phyloP scores from a whole-genome alignment of 202 grass and related monocot species.

The Digitaria exilis region DNA sequence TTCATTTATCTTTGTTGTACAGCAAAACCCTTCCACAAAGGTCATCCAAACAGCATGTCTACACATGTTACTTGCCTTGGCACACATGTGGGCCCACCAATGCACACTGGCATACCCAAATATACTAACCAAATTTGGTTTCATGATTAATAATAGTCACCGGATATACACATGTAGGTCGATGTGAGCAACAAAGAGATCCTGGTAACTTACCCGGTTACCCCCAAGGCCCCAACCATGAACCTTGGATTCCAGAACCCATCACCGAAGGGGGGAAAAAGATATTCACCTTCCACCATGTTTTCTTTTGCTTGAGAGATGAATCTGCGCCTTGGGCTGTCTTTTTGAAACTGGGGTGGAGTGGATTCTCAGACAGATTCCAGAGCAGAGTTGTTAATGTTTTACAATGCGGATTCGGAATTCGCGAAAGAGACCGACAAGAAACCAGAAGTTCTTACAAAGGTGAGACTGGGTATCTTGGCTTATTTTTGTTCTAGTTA shows the following conservation, averaged over 20 bases:
- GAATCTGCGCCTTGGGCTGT: neutral
- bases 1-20: neutral
- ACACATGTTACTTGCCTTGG: neutral
- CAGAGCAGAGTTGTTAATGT: neutral
- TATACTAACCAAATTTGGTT: constrained; percentile 1
- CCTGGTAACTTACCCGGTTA: constrained; percentile 2
- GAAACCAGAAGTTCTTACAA: neutral
- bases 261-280: no score
- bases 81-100: neutral
- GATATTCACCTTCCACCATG: constrained; percentile 38
- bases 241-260: constrained; percentile 25
- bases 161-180: constrained; percentile 17
- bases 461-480: neutral
- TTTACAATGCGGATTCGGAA: neutral
- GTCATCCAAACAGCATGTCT: neutral
- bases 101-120: neutral
- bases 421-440: neutral
- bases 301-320: neutral
- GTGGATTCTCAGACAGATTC: neutral
- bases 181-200: constrained; percentile 18
- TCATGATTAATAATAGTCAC: neutral
- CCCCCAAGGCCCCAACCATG: no score
- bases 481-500: neutral
- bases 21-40: neutral
- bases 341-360: neutral